Evolutionary conservation across 306 rosid species (phyloP).

Genomic region (Sindora glabra): DNA sequence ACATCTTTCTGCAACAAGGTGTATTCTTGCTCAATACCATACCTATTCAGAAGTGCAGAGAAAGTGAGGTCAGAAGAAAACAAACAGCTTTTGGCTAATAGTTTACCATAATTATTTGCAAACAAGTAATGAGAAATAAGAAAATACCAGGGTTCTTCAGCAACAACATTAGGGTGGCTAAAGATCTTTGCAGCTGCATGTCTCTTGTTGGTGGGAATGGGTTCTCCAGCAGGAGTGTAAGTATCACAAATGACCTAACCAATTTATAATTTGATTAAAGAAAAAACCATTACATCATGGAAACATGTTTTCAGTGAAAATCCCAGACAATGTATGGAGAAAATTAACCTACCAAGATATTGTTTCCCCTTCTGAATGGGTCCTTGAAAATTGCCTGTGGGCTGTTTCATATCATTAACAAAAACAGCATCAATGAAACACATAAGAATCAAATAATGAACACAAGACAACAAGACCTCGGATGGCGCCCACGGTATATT

Average conservation of each 20-base stretch:
- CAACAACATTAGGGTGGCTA: constrained; percentile 47
- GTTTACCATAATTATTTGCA: too few relatives aligned
- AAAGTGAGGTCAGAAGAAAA: background rate
- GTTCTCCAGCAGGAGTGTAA: constrained; percentile 57
- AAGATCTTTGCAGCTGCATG: constrained; percentile 47
- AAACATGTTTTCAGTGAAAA: too few relatives aligned
- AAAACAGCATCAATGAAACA: too few relatives aligned
- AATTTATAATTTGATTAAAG: background rate
- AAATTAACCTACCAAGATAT: constrained; percentile 53
- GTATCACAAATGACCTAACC: constrained; percentile 56
- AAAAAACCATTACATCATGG: background rate
- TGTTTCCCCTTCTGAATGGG: constrained; percentile 79
- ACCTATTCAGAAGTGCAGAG: constrained; percentile 40
- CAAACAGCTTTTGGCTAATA: too few relatives aligned
- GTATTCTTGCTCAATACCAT: constrained; percentile 90
- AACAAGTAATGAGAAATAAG: background rate
- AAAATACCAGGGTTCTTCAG: constrained; percentile 42
- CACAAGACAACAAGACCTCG: too few relatives aligned
- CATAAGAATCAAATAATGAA: too few relatives aligned
- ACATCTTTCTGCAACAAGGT: constrained; percentile 78
- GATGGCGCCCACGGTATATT: too few relatives aligned
- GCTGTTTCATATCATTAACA: constrained; percentile 17
- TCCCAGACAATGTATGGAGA: background rate
- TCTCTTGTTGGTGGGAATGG: constrained; percentile 59
- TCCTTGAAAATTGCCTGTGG: constrained; percentile 91